These are phyloP conservation scores for Dysphania ambrosioides DNA, from an alignment of 148 eudicot genomes.

Conservation along the genomic window DNA sequence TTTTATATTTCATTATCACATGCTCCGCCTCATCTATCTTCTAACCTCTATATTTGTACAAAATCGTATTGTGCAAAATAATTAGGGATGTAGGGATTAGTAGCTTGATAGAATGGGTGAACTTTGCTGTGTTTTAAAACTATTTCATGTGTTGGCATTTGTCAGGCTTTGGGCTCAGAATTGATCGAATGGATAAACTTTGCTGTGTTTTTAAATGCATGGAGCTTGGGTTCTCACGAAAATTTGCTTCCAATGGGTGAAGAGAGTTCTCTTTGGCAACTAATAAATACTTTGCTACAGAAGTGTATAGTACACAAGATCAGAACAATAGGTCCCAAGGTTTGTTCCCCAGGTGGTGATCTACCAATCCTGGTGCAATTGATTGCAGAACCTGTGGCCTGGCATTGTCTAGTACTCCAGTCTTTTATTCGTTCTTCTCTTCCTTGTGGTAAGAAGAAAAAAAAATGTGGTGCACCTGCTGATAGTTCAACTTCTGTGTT, in stretches of 20 bases:
- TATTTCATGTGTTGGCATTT: background rate
- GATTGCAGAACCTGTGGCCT: conserved; percentile 75
- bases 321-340: conserved; percentile 37
- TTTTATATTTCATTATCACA: no score
- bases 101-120: background rate
- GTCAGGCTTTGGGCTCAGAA: conserved; percentile 55
- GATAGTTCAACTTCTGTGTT: conserved; percentile 49
- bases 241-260: conserved; percentile 34
- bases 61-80: background rate
- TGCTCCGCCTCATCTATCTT: no score
- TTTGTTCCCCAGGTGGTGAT: conserved; percentile 56
- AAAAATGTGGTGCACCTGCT: conserved; percentile 63
- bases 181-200: conserved; percentile 78
- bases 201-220: conserved; percentile 73
- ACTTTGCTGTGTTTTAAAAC: background rate
- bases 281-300: conserved; percentile 49
- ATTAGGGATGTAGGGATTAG: background rate
- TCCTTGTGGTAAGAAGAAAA: conserved; percentile 92
- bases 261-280: conserved; percentile 44
- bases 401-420: conserved; percentile 72
- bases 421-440: conserved; percentile 57
- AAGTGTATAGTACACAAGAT: conserved; percentile 49
- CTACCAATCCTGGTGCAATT: conserved; percentile 60
- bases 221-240: conserved; percentile 61
- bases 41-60: background rate